Evolutionary conservation across 345 rosid species (phyloP).

Genomic region (Trapa incisa): DNA sequence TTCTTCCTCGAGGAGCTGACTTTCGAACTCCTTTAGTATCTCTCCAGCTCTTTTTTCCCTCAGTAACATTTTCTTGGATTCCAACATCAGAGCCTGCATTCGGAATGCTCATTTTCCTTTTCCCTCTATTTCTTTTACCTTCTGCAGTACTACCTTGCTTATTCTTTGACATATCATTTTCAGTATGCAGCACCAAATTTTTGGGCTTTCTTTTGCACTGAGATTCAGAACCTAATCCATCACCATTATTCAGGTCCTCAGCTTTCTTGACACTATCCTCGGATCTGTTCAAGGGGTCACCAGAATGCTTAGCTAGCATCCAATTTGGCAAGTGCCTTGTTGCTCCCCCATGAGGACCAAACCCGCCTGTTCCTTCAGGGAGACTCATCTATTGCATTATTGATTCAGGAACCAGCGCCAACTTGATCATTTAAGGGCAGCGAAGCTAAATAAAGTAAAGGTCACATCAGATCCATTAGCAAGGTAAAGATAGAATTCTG

Average conservation of each 20-base stretch:
- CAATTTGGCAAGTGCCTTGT: constrained; percentile 28
- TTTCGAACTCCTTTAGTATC: constrained; percentile 2
- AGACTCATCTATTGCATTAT: background rate
- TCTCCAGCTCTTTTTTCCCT: background rate
- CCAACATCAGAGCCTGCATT: background rate
- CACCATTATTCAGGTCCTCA: background rate
- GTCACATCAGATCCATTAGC: background rate
- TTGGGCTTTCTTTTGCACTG: background rate
- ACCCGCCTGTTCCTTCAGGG: constrained; percentile 3
- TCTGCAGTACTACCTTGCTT: background rate
- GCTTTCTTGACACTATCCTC: background rate
- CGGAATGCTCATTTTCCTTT: background rate
- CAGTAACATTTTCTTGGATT: background rate
- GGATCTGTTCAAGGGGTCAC: background rate
- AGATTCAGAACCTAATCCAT: background rate
- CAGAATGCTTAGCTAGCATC: constrained; percentile 12
- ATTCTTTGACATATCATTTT: background rate
- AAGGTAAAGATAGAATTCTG: background rate
- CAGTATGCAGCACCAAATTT: background rate
- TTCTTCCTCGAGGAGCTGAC: constrained; percentile 1
- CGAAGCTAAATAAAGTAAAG: background rate
- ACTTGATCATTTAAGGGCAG: background rate
- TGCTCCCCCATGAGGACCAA: constrained; percentile 8
- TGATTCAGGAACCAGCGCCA: background rate
- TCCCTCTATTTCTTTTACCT: constrained; percentile 5